These are phyloP conservation scores for Mycena maculata DNA, from an alignment of 768 basidiomycete species.

Conservation along the genomic window DNA sequence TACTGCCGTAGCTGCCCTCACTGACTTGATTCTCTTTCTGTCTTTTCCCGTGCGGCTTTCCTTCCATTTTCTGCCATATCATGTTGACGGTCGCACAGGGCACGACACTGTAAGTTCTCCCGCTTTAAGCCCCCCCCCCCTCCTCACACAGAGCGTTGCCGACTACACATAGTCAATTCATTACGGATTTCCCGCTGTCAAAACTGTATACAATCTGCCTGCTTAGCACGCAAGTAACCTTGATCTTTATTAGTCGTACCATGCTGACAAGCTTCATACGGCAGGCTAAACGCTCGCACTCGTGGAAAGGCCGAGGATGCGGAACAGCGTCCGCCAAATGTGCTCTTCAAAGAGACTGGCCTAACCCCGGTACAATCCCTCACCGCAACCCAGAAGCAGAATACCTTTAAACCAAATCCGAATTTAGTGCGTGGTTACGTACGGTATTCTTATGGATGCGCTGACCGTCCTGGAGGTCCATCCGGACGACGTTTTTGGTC, in stretches of 20 bases:
- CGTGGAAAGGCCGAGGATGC: conserved; percentile 18
- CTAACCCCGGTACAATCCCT: background rate
- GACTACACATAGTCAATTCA: conserved; percentile 21
- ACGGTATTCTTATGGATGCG: background rate
- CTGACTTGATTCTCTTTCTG: conserved; percentile 40
- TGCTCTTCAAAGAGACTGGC: conserved; percentile 25
- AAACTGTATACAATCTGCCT: conserved; percentile 30
- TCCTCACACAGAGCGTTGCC: background rate
- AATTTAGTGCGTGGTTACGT: background rate
- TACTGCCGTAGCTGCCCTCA: conserved; percentile 39
- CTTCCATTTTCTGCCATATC: background rate
- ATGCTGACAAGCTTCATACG: background rate
- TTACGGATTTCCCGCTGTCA: conserved; percentile 26
- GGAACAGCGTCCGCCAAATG: conserved; percentile 29
- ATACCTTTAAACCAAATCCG: background rate
- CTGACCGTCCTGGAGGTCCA: background rate
- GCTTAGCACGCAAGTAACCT: conserved; percentile 23
- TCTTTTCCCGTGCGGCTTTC: conserved; percentile 24
- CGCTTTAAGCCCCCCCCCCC: background rate
- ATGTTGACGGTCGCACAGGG: background rate
- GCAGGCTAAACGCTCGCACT: conserved; percentile 24
- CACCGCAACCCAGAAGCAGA: background rate
- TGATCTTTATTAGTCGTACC: background rate
- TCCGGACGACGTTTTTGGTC: background rate
- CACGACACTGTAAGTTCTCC: background rate